These are phyloP conservation scores for Clarireedia monteithiana DNA, from an alignment of 2,329 filamentous ascomycete genomes.

Conservation along the genomic window DNA sequence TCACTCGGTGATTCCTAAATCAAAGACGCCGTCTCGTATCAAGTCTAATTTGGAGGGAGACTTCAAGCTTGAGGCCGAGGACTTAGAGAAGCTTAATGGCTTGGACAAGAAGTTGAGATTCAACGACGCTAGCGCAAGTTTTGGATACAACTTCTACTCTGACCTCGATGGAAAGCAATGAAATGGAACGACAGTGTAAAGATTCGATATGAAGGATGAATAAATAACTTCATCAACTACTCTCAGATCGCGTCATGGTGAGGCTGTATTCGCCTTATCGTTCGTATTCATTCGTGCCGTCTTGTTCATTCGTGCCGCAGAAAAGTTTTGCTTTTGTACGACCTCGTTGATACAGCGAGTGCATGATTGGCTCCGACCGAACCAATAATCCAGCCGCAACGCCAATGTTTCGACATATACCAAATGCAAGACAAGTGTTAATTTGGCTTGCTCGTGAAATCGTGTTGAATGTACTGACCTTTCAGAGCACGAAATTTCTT, in stretches of 20 bases:
- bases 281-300: too few species aligned
- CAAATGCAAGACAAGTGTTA: not conserved
- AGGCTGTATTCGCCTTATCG: too few species aligned
- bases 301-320: too few species aligned
- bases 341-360: not conserved
- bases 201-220: not conserved
- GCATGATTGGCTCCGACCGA: not conserved
- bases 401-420: not conserved
- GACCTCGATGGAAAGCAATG: slow-evolving; percentile 49
- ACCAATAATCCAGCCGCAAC: not conserved
- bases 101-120: slow-evolving; percentile 56
- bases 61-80: slow-evolving; percentile 50
- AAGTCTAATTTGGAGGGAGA: slow-evolving; percentile 56
- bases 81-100: slow-evolving; percentile 42
- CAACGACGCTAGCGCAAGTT: slow-evolving; percentile 48
- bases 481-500: too few species aligned
- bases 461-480: too few species aligned
- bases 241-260: too few species aligned
- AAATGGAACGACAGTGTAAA: slow-evolving; percentile 6
- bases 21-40: slow-evolving; percentile 50
- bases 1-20: slow-evolving; percentile 57
- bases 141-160: slow-evolving; percentile 50
- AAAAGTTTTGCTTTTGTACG: not conserved
- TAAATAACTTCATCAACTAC: too few species aligned
- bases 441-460: too few species aligned